These are phyloP conservation scores for Backusella psychrophila DNA, from an alignment of 192 early-diverging fungal species.

Conservation along the genomic window DNA sequence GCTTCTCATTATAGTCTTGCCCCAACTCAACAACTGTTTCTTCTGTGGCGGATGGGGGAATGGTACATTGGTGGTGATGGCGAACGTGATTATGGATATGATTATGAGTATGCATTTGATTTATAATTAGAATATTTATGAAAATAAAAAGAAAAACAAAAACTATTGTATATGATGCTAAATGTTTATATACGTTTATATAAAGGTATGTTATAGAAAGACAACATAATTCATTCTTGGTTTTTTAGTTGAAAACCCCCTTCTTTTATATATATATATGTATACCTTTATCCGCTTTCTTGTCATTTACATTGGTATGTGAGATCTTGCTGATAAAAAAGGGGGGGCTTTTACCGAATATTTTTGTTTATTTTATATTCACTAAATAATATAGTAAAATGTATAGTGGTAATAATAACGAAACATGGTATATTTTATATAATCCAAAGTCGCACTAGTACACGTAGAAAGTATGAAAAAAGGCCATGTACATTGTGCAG, in stretches of 20 bases:
- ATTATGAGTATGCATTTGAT: constrained; percentile 1
- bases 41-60: not conserved
- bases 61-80: not conserved
- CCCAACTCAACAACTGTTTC: not conserved
- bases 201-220: not conserved
- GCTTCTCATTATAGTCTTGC: not conserved
- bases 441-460: not conserved
- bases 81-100: not conserved
- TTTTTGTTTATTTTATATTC: not conserved
- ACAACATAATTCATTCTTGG: constrained; percentile 8
- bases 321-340: not conserved
- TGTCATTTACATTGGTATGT: not conserved
- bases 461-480: not conserved
- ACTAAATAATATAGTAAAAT: not conserved
- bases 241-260: not conserved
- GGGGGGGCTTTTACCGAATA: not conserved
- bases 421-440: not conserved
- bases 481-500: not conserved
- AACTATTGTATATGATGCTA: not conserved
- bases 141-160: not conserved
- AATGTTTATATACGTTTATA: not conserved
- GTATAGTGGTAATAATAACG: too few species aligned
- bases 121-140: not conserved
- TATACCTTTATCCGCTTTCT: not conserved
- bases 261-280: not conserved